Percentiles rank a stretch among this genome's conserved stretches.
These are phyloP conservation scores for Trichoderma atroviride DNA, from an alignment of 2,329 filamentous ascomycete genomes.

Conservation along the genomic window DNA sequence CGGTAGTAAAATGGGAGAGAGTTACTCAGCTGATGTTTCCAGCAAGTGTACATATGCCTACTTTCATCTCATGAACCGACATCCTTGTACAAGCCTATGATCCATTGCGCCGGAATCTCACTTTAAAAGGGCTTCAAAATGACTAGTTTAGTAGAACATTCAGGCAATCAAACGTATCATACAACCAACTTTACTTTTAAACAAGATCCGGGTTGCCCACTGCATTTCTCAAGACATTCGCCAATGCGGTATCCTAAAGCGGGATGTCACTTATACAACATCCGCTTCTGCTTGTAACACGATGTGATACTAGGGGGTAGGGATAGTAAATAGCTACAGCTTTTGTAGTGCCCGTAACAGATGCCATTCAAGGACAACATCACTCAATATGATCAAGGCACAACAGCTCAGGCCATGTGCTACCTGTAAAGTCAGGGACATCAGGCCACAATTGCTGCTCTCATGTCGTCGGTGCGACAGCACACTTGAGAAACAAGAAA, in stretches of 20 bases:
- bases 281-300: background rate
- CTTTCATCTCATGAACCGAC: background rate
- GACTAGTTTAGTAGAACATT: background rate
- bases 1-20: background rate
- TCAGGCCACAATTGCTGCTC: background rate
- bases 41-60: background rate
- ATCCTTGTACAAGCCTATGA: background rate
- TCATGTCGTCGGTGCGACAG: background rate
- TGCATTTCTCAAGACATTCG: background rate
- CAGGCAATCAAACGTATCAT: background rate
- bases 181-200: background rate
- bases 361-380: background rate
- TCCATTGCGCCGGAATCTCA: background rate
- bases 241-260: background rate
- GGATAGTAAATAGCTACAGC: background rate
- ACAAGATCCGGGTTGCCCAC: background rate
- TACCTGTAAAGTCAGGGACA: background rate
- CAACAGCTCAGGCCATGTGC: background rate
- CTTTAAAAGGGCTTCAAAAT: background rate
- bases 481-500: background rate
- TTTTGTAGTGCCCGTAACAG: background rate
- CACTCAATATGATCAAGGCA: background rate
- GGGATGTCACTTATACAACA: background rate
- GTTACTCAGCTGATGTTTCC: background rate
- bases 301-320: too few species aligned